These are phyloP conservation scores for Primulina huaijiensis DNA, from an alignment of 257 asterid species.

Conservation along the genomic window DNA sequence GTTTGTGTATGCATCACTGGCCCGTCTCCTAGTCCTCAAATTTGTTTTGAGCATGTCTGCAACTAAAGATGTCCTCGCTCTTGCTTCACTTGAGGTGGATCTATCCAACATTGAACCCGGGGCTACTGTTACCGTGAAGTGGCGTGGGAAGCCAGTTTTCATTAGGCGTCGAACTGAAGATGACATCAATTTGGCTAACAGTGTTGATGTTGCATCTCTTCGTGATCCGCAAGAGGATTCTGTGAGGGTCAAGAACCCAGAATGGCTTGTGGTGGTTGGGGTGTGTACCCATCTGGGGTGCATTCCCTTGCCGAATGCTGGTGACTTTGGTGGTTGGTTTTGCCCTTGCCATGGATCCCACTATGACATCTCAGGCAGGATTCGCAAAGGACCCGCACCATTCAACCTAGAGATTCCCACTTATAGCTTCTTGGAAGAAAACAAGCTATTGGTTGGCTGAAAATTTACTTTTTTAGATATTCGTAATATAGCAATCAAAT, in stretches of 20 bases:
- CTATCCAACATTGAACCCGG: conserved; percentile 84
- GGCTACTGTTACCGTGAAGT: conserved; percentile 80
- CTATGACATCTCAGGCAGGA: conserved; percentile 82
- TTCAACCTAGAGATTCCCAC: conserved; percentile 85
- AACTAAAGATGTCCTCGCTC: conserved; percentile 86
- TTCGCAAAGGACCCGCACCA: conserved; percentile 90
- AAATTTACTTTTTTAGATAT: conserved; percentile 2
- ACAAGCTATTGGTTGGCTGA: conserved; percentile 74
- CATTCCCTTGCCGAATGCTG: conserved; percentile 91
- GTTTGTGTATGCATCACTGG: conserved; percentile 74
- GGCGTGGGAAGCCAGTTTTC: conserved; percentile 96
- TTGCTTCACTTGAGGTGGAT: conserved; percentile 88
- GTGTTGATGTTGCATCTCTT: conserved; percentile 65
- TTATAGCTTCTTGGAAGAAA: conserved; percentile 69
- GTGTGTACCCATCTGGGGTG: conserved; percentile 93
- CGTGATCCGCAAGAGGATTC: conserved; percentile 90
- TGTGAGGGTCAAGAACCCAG: conserved; percentile 82
- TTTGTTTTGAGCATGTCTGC: conserved; percentile 93
- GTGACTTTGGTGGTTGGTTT: conserved; percentile 95
- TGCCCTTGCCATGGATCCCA: conserved; percentile 96
- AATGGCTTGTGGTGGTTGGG: conserved; percentile 87
- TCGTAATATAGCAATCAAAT: conserved; percentile 9
- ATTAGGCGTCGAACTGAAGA: conserved; percentile 74
- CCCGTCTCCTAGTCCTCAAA: conserved; percentile 78
- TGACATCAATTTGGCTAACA: conserved; percentile 73